Base-by-base conservation (phyloP, 2,329 filamentous ascomycete species). In the Colletotrichum limetticola region DNA sequence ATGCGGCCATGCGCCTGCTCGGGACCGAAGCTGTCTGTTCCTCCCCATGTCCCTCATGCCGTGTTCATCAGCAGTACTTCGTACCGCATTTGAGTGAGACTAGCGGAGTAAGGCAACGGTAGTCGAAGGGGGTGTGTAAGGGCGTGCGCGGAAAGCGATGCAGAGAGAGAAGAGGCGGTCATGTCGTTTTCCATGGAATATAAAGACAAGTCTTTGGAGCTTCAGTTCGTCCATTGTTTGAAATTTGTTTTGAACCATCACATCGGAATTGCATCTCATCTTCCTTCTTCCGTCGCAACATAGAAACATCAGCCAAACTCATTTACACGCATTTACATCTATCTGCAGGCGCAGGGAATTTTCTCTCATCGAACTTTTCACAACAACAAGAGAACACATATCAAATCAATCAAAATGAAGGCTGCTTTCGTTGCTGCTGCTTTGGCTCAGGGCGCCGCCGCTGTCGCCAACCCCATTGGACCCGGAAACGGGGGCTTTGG, bases 351-450 rank as follows among this genome's bases (percentile, higher is more conserved):
- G 42, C 42, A 64, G 46, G 30, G 19, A 12, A 22, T n/a, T n/a
- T n/a, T 22, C n/a, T 2, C 16, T 6, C 19, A 32, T 35, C 26
- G 19, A 26, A 60, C 12, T 3, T 3, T 35, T n/a, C 2, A 59
- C 11, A 58, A 14, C 30, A 14, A 32, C 1, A 49, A 19, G 32
- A 59, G 14, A 42, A 14, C 14, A 4, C 42, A 53, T 16, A 14
- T 19, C 16, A 42, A n/a, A 35, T 1, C 35, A 26, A 12, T 4
- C 69, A 70, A 73, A 46, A 74, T 74, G 71, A 74, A 72, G 71
- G 57, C 71, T n/a, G 28, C 71, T 52, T 37, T 72, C 16, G 32
- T 74, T 26, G 68, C 71, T 67, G 68, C 62, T 26, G 71, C 68
- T 46, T 30, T 74, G 26, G 62, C 58, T n/a, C 68, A 74, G 62